A percentile compares a stretch with the other conserved stretches of the same genome.
These are phyloP conservation scores for Dactylonectria macrodidyma DNA, from an alignment of 2,329 filamentous ascomycete species.

Conservation along the genomic window DNA sequence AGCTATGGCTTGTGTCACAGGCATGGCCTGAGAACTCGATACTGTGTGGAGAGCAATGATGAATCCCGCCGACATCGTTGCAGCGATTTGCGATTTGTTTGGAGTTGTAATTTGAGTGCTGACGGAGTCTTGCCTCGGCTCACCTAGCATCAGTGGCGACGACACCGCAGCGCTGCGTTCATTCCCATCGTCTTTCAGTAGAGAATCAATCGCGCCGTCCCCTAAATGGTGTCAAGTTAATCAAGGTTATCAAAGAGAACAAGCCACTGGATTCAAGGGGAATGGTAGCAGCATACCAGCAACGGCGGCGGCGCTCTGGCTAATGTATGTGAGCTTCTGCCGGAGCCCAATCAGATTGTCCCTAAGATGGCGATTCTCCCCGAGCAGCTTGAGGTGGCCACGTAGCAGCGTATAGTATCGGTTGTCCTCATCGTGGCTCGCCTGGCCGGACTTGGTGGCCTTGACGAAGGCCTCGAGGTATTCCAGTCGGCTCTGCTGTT, in stretches of 20 bases:
- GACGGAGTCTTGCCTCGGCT: neutral
- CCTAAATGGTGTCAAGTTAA: neutral
- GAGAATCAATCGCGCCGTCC: neutral
- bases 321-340: neutral
- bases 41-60: neutral
- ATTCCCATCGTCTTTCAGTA: neutral
- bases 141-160: neutral
- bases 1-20: neutral
- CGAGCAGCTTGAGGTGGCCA: slow-evolving; percentile 1
- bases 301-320: neutral
- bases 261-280: neutral
- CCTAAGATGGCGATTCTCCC: neutral
- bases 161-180: neutral
- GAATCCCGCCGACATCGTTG: neutral
- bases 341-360: slow-evolving; percentile 4
- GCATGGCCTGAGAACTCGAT: no score
- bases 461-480: slow-evolving; percentile 14
- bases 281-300: neutral
- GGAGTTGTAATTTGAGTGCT: neutral
- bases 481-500: slow-evolving; percentile 5
- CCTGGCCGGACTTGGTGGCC: neutral
- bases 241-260: neutral
- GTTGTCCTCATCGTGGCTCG: neutral
- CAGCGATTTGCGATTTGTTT: neutral
- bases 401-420: neutral